Evolutionary conservation across 2,329 filamentous ascomycete genomes (phyloP).

Genomic region (Coniochaeta sp.): DNA sequence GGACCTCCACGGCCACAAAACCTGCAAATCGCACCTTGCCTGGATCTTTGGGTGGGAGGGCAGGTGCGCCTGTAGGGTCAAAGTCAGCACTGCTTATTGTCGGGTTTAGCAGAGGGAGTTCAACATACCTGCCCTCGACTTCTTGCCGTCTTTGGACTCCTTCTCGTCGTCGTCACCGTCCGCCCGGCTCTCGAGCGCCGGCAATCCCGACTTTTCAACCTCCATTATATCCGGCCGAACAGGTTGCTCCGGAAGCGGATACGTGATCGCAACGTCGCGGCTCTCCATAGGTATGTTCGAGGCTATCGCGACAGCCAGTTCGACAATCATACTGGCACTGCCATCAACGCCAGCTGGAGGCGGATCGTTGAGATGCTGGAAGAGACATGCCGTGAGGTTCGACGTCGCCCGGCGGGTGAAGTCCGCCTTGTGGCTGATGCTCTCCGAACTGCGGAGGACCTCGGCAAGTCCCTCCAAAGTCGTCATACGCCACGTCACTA

Average conservation of each 20-base stretch:
- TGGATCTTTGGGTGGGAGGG: conserved; percentile 34
- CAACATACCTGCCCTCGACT: conserved; percentile 41
- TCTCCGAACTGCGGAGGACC: conserved; percentile 57
- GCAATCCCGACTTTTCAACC: conserved; percentile 65
- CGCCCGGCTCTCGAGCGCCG: conserved; percentile 44
- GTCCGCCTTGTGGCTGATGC: conserved; percentile 56
- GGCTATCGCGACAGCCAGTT: conserved; percentile 79
- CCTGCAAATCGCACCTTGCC: conserved; percentile 66
- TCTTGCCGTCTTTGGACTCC: conserved; percentile 27
- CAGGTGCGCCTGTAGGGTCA: conserved; percentile 21
- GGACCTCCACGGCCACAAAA: conserved; percentile 68
- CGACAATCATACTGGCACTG: conserved; percentile 85
- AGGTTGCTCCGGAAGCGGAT: conserved; percentile 69
- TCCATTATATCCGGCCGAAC: conserved; percentile 77
- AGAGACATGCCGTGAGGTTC: conserved; percentile 62
- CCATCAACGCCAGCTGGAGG: conserved; percentile 77
- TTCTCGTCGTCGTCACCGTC: conserved; percentile 35
- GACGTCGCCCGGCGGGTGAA: conserved; percentile 66
- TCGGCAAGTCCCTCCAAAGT: conserved; percentile 86
- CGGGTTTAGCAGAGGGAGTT: conserved; percentile 11
- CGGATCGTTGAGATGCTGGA: conserved; percentile 68
- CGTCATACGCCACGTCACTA: conserved; percentile 87
- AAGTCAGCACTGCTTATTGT: conserved; percentile 30
- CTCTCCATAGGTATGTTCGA: conserved; percentile 85
- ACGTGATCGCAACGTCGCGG: conserved; percentile 80